Base-by-base conservation (phyloP, 345 rosid genomes). In the Euphorbia pulcherrima region DNA sequence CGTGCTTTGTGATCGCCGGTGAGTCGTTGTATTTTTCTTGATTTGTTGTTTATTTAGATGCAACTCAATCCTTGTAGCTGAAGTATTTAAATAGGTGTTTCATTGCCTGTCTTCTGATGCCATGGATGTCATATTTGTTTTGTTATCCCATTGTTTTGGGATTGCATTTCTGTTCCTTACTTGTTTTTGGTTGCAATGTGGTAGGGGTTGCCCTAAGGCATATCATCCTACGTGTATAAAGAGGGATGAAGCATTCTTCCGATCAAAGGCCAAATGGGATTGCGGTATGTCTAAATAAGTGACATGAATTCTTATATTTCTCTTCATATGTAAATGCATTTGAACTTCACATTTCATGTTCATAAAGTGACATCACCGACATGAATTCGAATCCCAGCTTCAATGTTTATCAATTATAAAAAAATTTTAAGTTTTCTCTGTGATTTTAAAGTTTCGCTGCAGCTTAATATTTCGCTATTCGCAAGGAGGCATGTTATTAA, bases 1-100 rank as follows among this genome's bases (percentile, higher is more conserved):
- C 21, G 99, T 95, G 75, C 90, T 95, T 37, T 95, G 99, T 66
- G 99, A 95, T 90, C 97, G 97, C 72, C 81, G 90, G 99, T 95
- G 74, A 69, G 90, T 73, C 4, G 4, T n/a, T 41, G 12, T 21
- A 12, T 23, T n/a, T n/a, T 33, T 35, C 24, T 27, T 17, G 7
- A 16, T 55, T 14, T 2, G 41, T 60, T 27, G 20, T 11, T 8
- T 50, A 23, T 55, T 55, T 21, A 16, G 20, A 2, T 29, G 30
- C n/a, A 16, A 14, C 39, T 16, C 17, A 16, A 29, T 33, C 23
- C 61, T 13, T 17, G 1, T 8, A 30, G 23, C 20, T 59, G 9
- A 9, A 17, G 44, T 14, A 24, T 5, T 23, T 57, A 24, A 26
- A n/a, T 21, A 53, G 27, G 37, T 57, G 61, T 28, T 27, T 35